Evolutionary conservation across 371 early-diverging fungal species (phyloP), one percentile per base, ranked within the genome.

Genomic region (Mortierella sp.): DNA sequence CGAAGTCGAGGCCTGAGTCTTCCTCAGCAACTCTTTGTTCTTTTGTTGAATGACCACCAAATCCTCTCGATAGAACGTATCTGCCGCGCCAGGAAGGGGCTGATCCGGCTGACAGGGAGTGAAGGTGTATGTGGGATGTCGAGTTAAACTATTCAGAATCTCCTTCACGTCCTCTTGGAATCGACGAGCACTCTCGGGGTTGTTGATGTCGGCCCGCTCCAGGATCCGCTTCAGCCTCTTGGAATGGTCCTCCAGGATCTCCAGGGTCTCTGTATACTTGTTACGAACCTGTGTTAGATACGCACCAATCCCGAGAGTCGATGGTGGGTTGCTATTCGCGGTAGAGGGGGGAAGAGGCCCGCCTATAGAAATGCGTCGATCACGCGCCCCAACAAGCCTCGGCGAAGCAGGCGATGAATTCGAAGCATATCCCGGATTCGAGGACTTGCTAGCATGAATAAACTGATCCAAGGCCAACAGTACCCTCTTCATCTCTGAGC

Each of bases 401-500:
- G 83, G 83, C 14, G 83, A 83, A 4, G 78, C 51, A 32, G 80
- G 80, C 18, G 80, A 75, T 0, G 84, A 81, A 16, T 51, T 72
- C 21, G 75, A 77, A 0, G 80, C 55, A 1, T 76, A 60, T 1
- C 55, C 18, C 11, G 71, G 56, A 27, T 75, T 35, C 29, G 41
- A 27, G 0, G 75, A 58, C 70, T 65, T 77, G 29, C 68, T 43
- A 58, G 75, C 58, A 24, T 68, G 72, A 6, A 84, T 73, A 46
- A 76, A 76, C 65, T 81, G 84, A 38, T 85, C 86, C 54, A 85
- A 18, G 18, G 70, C 77, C 48, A 85, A 18, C 27, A 85, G 41
- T 0, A 78, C 82, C 71, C 86, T 73, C 77, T 85, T 81, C 58
- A 85, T 77, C 46, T 85, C 86, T n/a, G 86, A 85, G 63, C 82